A percentile compares a stretch with the other conserved stretches of the same genome.
phyloP scores from a whole-genome alignment of 345 rosid genomes.

The Gossypium raimondii region DNA sequence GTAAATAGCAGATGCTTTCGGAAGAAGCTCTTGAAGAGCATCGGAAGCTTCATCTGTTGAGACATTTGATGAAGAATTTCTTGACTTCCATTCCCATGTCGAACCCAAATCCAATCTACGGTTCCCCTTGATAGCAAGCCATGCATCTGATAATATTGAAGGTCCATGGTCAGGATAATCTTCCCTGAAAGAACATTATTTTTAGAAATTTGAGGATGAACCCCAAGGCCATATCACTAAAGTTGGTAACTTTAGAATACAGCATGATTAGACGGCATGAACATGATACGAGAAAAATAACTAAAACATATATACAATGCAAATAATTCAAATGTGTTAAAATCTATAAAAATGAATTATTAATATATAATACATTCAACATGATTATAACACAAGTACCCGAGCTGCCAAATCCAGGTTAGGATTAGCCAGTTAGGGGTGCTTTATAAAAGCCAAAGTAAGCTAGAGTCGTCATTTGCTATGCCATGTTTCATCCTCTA shows the following conservation, averaged over 20 bases:
- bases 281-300: not conserved
- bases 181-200: conserved; percentile 41
- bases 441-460: not conserved
- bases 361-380: not conserved
- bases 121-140: conserved; percentile 78
- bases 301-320: not conserved
- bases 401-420: not conserved
- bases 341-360: not conserved
- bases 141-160: conserved; percentile 75
- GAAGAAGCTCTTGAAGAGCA: conserved; percentile 73
- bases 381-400: not conserved
- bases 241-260: not conserved
- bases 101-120: conserved; percentile 63
- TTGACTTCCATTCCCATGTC: conserved; percentile 91
- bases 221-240: not conserved
- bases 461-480: not conserved
- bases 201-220: not conserved
- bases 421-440: not conserved
- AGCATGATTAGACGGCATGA: not conserved
- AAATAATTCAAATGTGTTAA: not conserved
- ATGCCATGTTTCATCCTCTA: not conserved
- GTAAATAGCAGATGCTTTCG: conserved; percentile 61
- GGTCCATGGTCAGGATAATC: conserved; percentile 61
- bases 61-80: conserved; percentile 54
- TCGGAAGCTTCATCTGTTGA: conserved; percentile 64